phyloP scores from a whole-genome alignment of 768 basidiomycete genomes.

The Mrakia blollopis region DNA sequence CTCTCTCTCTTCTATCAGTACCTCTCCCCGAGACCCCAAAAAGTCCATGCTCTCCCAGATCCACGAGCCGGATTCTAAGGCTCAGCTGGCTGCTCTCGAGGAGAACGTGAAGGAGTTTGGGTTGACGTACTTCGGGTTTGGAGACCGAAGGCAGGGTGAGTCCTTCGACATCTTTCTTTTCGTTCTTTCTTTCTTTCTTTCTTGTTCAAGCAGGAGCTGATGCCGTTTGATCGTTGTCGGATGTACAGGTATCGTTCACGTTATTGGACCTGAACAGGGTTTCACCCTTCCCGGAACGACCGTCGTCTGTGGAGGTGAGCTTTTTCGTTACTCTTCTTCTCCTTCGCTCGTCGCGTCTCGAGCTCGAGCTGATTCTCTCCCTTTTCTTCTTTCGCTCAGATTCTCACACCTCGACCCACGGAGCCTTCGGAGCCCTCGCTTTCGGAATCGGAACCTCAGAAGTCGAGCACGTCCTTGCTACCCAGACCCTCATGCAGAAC shows the following conservation, averaged over 20 bases:
- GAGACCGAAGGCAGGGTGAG: conserved; percentile 77
- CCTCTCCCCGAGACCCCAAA: conserved; percentile 33
- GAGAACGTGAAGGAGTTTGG: conserved; percentile 89
- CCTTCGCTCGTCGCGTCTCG: neutral
- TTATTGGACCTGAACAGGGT: conserved; percentile 90
- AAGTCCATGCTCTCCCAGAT: conserved; percentile 30
- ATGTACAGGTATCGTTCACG: conserved; percentile 68
- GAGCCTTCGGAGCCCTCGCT: conserved; percentile 85
- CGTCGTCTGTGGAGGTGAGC: conserved; percentile 61
- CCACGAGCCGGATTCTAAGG: conserved; percentile 58
- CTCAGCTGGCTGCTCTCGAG: conserved; percentile 75
- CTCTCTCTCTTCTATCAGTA: conserved; percentile 18
- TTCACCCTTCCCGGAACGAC: conserved; percentile 61
- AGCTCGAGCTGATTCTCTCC: neutral
- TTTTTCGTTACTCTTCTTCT: neutral
- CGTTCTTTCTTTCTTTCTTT: no score
- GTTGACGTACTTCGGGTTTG: conserved; percentile 85
- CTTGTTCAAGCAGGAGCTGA: neutral
- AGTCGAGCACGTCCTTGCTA: conserved; percentile 89
- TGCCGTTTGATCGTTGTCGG: neutral
- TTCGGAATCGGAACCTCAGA: conserved; percentile 93
- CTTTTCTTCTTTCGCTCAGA: conserved; percentile 46
- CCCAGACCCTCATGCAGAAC: conserved; percentile 78
- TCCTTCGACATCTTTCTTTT: neutral
- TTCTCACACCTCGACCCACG: conserved; percentile 90